Conservation (phyloP, 768 basidiomycete species). For the Kwoniella sp. region DNA sequence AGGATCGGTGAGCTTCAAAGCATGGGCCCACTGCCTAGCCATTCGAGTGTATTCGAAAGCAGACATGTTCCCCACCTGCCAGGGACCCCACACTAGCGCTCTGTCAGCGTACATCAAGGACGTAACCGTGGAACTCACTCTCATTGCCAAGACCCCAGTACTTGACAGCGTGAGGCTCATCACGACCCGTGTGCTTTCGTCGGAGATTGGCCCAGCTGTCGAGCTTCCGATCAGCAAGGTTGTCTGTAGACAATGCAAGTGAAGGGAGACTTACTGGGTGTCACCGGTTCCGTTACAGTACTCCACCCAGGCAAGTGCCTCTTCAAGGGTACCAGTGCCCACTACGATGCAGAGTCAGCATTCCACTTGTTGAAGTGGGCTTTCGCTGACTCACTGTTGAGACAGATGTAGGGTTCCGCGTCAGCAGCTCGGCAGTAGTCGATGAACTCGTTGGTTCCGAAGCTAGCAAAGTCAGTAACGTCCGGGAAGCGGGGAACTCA, state of each 20-base stretch:
- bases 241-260: conserved; percentile 42
- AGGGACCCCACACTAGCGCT: conserved; percentile 52
- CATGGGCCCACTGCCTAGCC: conserved; percentile 67
- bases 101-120: neutral
- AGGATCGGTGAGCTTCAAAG: conserved; percentile 64
- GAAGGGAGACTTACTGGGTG: conserved; percentile 45
- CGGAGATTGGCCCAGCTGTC: conserved; percentile 64
- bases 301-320: conserved; percentile 65
- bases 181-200: conserved; percentile 62
- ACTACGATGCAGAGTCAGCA: conserved; percentile 40
- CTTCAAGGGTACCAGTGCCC: conserved; percentile 67
- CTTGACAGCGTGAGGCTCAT: conserved; percentile 63
- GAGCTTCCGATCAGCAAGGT: conserved; percentile 41
- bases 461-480: conserved; percentile 37
- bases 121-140: conserved; percentile 50
- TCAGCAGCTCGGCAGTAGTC: conserved; percentile 62
- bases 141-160: conserved; percentile 62
- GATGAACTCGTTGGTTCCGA: conserved; percentile 65
- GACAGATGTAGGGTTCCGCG: conserved; percentile 65
- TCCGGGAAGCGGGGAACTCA: conserved; percentile 14
- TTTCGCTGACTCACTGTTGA: conserved; percentile 58
- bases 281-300: conserved; percentile 64
- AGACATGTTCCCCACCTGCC: conserved; percentile 64
- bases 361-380: too few species aligned
- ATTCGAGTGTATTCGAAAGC: conserved; percentile 63